Base-by-base conservation (phyloP, 2,329 filamentous ascomycete genomes). In the Sporothrix brasiliensis region DNA sequence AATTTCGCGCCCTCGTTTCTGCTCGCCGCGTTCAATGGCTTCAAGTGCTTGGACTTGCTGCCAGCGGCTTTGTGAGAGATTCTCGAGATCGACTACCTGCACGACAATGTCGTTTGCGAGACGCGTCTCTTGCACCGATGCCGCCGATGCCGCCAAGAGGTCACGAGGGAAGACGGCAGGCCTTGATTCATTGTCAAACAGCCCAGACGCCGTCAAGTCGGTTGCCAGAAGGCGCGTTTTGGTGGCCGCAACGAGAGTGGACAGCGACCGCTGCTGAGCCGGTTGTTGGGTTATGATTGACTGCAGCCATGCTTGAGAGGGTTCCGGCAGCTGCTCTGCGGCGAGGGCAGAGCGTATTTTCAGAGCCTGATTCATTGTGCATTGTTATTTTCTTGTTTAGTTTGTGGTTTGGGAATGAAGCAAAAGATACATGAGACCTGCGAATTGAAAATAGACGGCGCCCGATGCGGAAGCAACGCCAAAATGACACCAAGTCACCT, bases 61-160 rank as follows among this genome's bases (percentile, higher is more conserved):
- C 92, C 94, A 97, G 67, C 91, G 86, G 75, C 91, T 93, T 68
- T 87, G 85, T 2, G 89, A 86, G 24, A 98, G 85, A 77, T 98
- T 94, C 77, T 97, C 91, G 9, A 98, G 84, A 75, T 96, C 93
- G 1, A 97, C 81, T 0, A 98, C 87, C 79, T 98, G 95, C 0
- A 95, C 90, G 3, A 90, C 83, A 0, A 94, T 83, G 44, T 92
- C 87, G 1, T 84, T 84, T 0, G 81, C 72, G 0, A 98, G 81
- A 0, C 80, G 81, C 4, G 82, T 79, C 71, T 92, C 87, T 73
- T 86, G 83, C 11, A 85, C 79, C 3, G 81, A 80, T 0, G 86
- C 82, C 1, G 63, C 67, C 24, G 21, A 10, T 5, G 63, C 4
- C 13, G n/a, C 11, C 10, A 69, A 19, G 1, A 73, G 44, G 3